Percentiles rank a stretch among this genome's conserved stretches.
Conservation (phyloP, 148 eudicot species). For the Polygonum aviculare region DNA sequence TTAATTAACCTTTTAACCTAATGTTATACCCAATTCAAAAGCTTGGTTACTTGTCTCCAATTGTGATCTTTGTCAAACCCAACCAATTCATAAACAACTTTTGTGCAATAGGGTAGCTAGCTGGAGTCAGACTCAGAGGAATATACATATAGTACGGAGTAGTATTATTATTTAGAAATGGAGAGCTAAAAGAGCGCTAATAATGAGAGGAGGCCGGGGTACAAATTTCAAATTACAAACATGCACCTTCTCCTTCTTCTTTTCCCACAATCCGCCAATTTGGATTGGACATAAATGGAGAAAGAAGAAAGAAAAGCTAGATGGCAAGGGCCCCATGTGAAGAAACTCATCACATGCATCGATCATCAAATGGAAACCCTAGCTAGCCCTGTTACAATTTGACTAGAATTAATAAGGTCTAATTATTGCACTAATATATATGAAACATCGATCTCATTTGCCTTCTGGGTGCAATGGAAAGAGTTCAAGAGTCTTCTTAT, state of each 20-base stretch:
- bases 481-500: slow-evolving; percentile 52
- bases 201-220: not conserved
- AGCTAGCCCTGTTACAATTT: slow-evolving; percentile 3
- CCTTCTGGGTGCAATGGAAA: slow-evolving; percentile 82
- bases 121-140: too few species aligned
- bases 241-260: slow-evolving; percentile 43
- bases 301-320: slow-evolving; percentile 35
- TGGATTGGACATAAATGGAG: slow-evolving; percentile 1
- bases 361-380: not conserved
- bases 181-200: not conserved
- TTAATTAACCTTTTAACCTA: not conserved
- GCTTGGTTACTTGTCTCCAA: not conserved
- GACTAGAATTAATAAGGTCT: not conserved
- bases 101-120: not conserved
- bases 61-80: not conserved
- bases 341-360: not conserved
- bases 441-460: not conserved
- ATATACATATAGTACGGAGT: too few species aligned
- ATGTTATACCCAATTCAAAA: not conserved
- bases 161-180: too few species aligned
- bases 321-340: not conserved
- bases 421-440: too few species aligned
- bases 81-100: not conserved
- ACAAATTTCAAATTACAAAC: slow-evolving; percentile 16
- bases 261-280: slow-evolving; percentile 24